Conservation (phyloP, 2,329 filamentous ascomycete species). For the Bipolaris gigantea region DNA sequence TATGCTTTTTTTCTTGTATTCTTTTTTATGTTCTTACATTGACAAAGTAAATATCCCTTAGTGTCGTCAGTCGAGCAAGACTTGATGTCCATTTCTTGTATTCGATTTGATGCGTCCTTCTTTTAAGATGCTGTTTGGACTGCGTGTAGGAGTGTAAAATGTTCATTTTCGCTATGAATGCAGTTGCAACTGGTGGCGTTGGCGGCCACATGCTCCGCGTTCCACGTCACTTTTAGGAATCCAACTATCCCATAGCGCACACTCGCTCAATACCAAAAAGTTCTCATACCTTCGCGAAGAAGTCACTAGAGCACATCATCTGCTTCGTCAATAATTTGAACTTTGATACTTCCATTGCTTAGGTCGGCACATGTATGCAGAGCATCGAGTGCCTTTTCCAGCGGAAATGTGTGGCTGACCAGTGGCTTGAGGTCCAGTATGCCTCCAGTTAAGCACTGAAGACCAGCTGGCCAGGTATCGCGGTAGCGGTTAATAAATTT, state of each 20-base stretch:
- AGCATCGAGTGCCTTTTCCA: conserved; percentile 64
- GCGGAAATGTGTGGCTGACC: conserved; percentile 64
- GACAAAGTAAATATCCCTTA: too few relatives aligned
- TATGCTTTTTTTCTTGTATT: background rate
- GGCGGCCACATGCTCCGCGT: too few relatives aligned
- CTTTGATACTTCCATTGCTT: conserved; percentile 60
- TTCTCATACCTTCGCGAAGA: background rate
- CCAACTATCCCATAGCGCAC: background rate
- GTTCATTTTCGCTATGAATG: too few relatives aligned
- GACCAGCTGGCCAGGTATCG: conserved; percentile 70
- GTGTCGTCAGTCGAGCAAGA: too few relatives aligned
- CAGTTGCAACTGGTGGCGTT: too few relatives aligned
- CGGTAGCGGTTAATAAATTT: conserved; percentile 72
- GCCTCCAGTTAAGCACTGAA: conserved; percentile 61
- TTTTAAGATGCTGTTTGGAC: too few relatives aligned
- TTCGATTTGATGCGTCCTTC: too few relatives aligned
- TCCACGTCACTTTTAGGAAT: too few relatives aligned
- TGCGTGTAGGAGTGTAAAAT: too few relatives aligned
- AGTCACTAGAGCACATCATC: conserved; percentile 27
- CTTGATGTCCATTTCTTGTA: too few relatives aligned
- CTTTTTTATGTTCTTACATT: too few relatives aligned
- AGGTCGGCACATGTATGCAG: conserved; percentile 57
- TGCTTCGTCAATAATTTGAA: conserved; percentile 58
- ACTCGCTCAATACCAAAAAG: background rate
- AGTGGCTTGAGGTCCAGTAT: conserved; percentile 64